These are phyloP conservation scores for Pichia thaimueangensis DNA, from an alignment of 805 yeast genomes.

Conservation along the genomic window DNA sequence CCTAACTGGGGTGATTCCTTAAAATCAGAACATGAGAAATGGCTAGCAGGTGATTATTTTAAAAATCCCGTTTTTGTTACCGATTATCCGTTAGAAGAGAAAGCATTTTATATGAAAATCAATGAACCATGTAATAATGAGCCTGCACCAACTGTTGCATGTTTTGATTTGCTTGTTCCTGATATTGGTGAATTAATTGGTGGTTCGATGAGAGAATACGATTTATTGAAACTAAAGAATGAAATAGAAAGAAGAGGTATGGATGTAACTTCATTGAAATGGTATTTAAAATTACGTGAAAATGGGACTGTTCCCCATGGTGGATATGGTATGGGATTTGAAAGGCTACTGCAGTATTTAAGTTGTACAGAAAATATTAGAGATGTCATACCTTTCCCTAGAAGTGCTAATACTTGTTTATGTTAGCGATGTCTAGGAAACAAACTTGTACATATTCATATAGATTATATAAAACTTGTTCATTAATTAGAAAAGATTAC, in stretches of 20 bases:
- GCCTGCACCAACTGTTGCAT: constrained; percentile 61
- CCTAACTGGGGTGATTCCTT: constrained; percentile 69
- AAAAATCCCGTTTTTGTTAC: constrained; percentile 80
- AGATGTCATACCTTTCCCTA: constrained; percentile 83
- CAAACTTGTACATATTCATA: not conserved
- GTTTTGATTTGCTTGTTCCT: constrained; percentile 86
- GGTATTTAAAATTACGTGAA: constrained; percentile 73
- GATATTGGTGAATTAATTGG: constrained; percentile 92
- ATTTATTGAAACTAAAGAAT: constrained; percentile 36
- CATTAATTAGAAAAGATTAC: not conserved
- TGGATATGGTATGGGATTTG: constrained; percentile 95
- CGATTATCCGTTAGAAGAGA: constrained; percentile 70
- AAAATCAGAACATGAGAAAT: constrained; percentile 85
- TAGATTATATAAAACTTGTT: not conserved
- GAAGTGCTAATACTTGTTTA: constrained; percentile 53
- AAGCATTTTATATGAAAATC: constrained; percentile 88
- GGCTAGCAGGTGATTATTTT: constrained; percentile 68
- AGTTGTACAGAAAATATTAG: constrained; percentile 71
- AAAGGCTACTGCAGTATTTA: constrained; percentile 69
- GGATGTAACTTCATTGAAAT: constrained; percentile 53
- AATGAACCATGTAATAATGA: constrained; percentile 30
- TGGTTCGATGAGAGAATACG: constrained; percentile 86
- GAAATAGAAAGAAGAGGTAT: constrained; percentile 52
- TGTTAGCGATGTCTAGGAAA: constrained; percentile 28
- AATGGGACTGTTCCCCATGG: constrained; percentile 92